These are phyloP conservation scores for Dillenia suffruticosa DNA, from an alignment of 164 flowering plant genomes.

Conservation along the genomic window DNA sequence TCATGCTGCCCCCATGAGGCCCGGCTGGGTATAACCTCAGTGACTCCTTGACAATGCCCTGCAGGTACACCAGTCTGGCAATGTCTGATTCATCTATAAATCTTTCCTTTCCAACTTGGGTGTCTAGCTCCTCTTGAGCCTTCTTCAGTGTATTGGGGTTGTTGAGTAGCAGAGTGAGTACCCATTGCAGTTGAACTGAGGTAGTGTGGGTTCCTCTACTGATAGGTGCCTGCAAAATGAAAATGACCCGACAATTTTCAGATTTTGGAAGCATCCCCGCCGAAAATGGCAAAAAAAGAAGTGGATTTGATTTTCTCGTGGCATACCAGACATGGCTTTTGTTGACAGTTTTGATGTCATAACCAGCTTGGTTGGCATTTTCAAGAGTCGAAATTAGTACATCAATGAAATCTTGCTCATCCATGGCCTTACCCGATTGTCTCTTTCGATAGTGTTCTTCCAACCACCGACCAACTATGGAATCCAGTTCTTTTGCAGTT, in stretches of 20 bases:
- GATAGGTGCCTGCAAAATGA: slow-evolving; percentile 8
- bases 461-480: slow-evolving; percentile 19
- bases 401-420: slow-evolving; percentile 27
- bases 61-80: slow-evolving; percentile 18
- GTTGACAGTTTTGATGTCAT: slow-evolving; percentile 18
- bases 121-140: slow-evolving; percentile 27
- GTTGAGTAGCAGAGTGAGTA: slow-evolving; percentile 26
- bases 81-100: slow-evolving; percentile 23
- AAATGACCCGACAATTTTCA: too few relatives aligned
- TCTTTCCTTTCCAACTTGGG: slow-evolving; percentile 27
- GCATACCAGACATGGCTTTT: slow-evolving; percentile 27
- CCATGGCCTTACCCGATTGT: background rate
- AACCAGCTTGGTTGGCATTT: background rate
- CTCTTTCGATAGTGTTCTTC: slow-evolving; percentile 22
- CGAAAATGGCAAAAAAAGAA: too few relatives aligned
- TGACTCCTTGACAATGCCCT: background rate
- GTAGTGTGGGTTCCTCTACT: slow-evolving; percentile 16
- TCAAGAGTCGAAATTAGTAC: slow-evolving; percentile 12
- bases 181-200: slow-evolving; percentile 17
- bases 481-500: slow-evolving; percentile 22
- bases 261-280: too few relatives aligned
- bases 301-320: too few relatives aligned
- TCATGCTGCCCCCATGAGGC: background rate
- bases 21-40: too few relatives aligned
- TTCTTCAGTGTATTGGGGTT: slow-evolving; percentile 12